These are phyloP conservation scores for Magnaporthiopsis poae DNA, from an alignment of 2,329 filamentous ascomycete genomes.

Conservation along the genomic window DNA sequence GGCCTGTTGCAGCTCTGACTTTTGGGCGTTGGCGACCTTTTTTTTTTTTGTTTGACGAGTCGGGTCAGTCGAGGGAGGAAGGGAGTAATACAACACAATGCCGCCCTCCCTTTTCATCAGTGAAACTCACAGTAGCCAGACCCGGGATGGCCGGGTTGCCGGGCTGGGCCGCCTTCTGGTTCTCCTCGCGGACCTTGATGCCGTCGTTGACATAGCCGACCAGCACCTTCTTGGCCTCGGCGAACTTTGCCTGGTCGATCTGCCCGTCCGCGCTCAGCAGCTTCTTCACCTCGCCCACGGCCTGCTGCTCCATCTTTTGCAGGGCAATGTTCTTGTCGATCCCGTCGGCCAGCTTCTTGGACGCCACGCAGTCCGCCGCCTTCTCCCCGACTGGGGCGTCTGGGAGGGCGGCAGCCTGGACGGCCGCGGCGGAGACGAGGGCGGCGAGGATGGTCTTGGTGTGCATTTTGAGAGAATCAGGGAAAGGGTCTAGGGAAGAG, in stretches of 20 bases:
- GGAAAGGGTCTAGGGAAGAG: too few relatives aligned
- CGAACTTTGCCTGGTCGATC: background rate
- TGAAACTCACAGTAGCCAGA: background rate
- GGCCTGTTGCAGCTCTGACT: background rate
- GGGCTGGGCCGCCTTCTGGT: background rate
- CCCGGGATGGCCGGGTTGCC: constrained; percentile 2
- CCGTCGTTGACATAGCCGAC: constrained; percentile 1
- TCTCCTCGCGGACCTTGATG: background rate
- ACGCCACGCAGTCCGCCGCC: background rate
- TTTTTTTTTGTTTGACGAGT: background rate
- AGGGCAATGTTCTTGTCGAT: constrained; percentile 3
- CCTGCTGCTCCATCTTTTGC: background rate
- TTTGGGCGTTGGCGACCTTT: constrained; percentile 2
- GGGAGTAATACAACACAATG: too few relatives aligned
- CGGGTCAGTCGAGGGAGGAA: too few relatives aligned
- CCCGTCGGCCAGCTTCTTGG: background rate
- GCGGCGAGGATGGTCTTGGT: background rate
- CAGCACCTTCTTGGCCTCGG: background rate
- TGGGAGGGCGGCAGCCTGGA: background rate
- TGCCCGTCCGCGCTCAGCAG: background rate
- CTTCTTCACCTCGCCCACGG: background rate
- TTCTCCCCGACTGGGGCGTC: background rate
- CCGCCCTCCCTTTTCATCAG: background rate
- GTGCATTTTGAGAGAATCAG: background rate
- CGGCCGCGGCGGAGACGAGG: background rate